phyloP scores from a whole-genome alignment of 2,329 filamentous ascomycete species.

The Ophiostoma sp. region DNA sequence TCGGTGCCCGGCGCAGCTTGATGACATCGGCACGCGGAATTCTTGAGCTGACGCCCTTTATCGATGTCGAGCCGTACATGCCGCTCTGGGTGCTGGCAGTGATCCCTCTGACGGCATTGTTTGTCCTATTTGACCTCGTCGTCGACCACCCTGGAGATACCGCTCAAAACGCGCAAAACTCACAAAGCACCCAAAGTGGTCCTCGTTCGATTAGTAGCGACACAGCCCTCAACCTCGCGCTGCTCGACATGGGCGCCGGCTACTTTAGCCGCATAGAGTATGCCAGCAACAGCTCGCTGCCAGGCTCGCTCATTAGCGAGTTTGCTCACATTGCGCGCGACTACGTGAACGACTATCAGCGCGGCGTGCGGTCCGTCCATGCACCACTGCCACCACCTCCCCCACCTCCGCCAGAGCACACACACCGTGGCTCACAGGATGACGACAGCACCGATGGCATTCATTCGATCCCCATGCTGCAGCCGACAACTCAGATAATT shows the following conservation, averaged over 20 bases:
- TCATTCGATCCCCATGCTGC: background rate
- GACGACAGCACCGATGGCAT: background rate
- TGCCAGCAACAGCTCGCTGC: conserved; percentile 33
- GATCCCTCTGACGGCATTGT: conserved; percentile 36
- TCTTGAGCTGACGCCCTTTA: conserved; percentile 30
- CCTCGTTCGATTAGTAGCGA: conserved; percentile 25
- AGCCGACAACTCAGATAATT: background rate
- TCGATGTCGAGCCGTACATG: conserved; percentile 32
- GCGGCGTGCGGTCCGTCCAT: conserved; percentile 19
- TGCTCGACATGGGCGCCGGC: conserved; percentile 39
- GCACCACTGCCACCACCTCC: background rate
- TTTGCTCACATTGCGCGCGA: conserved; percentile 40
- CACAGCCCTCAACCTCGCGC: conserved; percentile 35
- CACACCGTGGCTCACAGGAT: background rate
- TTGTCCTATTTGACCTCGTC: conserved; percentile 40
- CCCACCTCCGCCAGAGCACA: background rate
- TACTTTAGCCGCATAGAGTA: conserved; percentile 42
- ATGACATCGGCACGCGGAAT: conserved; percentile 26
- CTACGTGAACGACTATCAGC: conserved; percentile 28
- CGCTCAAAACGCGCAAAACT: background rate
- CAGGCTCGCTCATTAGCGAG: conserved; percentile 36
- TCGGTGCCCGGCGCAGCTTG: conserved; percentile 9
- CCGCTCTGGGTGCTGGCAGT: conserved; percentile 33
- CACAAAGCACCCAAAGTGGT: background rate
- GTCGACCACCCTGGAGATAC: conserved; percentile 35